Evolutionary conservation across 2,329 filamentous ascomycete species (phyloP).

Genomic region (Cytospora mali): DNA sequence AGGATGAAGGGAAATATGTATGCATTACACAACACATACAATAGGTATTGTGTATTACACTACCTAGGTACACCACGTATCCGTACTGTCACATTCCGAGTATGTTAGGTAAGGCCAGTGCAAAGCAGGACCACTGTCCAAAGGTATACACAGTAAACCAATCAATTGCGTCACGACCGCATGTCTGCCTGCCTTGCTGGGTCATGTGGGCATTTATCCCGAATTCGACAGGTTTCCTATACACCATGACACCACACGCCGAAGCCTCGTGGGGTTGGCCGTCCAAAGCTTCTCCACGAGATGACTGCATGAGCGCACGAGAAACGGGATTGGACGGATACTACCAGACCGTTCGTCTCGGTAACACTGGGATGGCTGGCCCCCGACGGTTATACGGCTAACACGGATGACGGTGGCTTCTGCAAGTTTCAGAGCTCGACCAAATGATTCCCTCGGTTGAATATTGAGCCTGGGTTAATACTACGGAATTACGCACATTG

Average conservation of each 20-base stretch:
- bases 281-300: no score
- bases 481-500: not conserved
- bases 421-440: not conserved
- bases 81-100: no score
- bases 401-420: not conserved
- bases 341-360: not conserved
- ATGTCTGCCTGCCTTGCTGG: not conserved
- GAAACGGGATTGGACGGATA: not conserved
- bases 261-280: no score
- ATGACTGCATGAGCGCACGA: not conserved
- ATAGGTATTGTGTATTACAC: no score
- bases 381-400: not conserved
- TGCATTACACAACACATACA: no score
- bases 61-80: no score
- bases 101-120: no score
- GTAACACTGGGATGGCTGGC: not conserved
- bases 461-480: not conserved
- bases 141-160: not conserved
- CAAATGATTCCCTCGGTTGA: not conserved
- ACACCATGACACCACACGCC: no score
- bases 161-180: slow-evolving; percentile 13
- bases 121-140: not conserved
- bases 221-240: slow-evolving; percentile 5
- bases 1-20: no score
- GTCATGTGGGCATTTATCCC: slow-evolving; percentile 7